Percentiles rank a stretch among this genome's conserved stretches.
phyloP scores from a whole-genome alignment of 768 basidiomycete genomes.

The Mycena sanguinolenta region DNA sequence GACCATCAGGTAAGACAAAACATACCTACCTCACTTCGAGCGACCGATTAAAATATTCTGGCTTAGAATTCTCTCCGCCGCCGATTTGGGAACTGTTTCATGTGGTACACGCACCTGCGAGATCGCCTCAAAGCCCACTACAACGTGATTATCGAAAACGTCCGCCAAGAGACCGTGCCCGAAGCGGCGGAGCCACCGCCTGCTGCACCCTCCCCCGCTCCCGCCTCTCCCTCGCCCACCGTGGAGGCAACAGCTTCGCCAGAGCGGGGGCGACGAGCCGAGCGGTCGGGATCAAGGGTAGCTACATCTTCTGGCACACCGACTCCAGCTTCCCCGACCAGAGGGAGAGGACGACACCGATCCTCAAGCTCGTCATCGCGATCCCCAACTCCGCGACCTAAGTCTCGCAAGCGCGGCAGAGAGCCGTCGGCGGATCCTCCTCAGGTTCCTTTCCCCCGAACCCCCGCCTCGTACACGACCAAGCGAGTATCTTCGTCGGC shows the following conservation, averaged over 20 bases:
- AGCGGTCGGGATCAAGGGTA: no score
- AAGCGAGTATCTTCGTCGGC: constrained; percentile 16
- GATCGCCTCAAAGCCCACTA: neutral
- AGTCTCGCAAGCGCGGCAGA: neutral
- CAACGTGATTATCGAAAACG: neutral
- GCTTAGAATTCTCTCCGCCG: constrained; percentile 9
- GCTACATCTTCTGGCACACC: neutral
- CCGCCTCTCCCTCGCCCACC: no score
- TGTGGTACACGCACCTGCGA: constrained; percentile 8
- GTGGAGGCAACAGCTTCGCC: no score
- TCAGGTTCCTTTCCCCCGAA: constrained; percentile 7
- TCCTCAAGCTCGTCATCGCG: no score
- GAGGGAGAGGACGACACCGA: no score
- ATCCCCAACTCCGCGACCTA: no score
- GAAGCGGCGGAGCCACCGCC: neutral
- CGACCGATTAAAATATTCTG: no score
- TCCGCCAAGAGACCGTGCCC: neutral
- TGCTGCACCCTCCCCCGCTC: no score
- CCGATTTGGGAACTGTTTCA: constrained; percentile 8
- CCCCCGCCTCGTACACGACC: neutral
- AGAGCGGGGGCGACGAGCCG: neutral
- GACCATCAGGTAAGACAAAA: neutral
- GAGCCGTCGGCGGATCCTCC: neutral
- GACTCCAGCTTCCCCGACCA: neutral
- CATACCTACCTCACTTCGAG: no score